A percentile compares a stretch with the other conserved stretches of the same genome.
phyloP scores from a whole-genome alignment of 257 asterid genomes.

The Ophiorrhiza pumila region DNA sequence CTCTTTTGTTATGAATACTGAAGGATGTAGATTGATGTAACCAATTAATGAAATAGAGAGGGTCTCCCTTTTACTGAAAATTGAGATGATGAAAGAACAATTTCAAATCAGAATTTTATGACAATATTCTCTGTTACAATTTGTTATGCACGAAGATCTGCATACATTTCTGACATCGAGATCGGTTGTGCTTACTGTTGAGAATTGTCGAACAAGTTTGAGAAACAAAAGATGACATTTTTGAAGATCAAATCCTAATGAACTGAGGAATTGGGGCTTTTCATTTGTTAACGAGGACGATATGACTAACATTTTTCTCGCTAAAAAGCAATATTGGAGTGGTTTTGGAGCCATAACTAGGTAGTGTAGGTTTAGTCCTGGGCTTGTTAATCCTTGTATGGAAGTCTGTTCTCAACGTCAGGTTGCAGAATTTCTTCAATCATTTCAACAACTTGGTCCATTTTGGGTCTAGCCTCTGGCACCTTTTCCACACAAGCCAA shows the following conservation, averaged over 20 bases:
- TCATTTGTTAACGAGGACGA: not conserved
- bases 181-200: not conserved
- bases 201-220: not conserved
- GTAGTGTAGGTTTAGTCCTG: slow-evolving; percentile 51
- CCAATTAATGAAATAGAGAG: not conserved
- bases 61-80: not conserved
- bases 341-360: no score
- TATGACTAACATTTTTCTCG: not conserved
- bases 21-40: not conserved
- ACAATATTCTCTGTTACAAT: not conserved
- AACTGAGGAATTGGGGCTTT: not conserved
- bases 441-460: slow-evolving; percentile 76
- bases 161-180: not conserved
- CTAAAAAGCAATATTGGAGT: no score
- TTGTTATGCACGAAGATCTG: not conserved
- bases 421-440: slow-evolving; percentile 70
- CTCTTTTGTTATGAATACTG: slow-evolving; percentile 1
- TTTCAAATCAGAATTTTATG: not conserved
- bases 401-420: slow-evolving; percentile 67
- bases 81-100: not conserved
- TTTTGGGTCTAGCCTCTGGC: slow-evolving; percentile 74
- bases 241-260: not conserved
- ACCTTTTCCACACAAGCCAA: slow-evolving; percentile 82
- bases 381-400: slow-evolving; percentile 54
- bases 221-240: not conserved